Base-by-base conservation (phyloP, 768 basidiomycete genomes). In the Suillus occidentalis region DNA sequence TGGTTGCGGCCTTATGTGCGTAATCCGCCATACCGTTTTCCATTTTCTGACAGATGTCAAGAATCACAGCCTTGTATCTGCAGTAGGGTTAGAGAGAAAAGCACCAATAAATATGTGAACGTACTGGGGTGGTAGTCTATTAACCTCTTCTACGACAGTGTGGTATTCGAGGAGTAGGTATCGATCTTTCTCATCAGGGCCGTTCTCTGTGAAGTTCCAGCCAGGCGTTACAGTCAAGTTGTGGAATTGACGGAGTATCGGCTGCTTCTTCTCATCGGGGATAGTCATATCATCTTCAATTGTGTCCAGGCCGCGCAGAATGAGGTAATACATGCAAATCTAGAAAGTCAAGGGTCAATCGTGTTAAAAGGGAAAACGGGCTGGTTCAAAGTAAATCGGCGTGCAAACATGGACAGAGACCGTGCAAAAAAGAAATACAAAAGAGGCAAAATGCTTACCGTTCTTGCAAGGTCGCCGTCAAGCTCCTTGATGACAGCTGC, bases 241-340 rank as follows among this genome's bases (percentile, higher is more conserved):
- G 79, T 96, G 90, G 78, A 98, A 95, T 1, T 86, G 78, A 12
- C 93, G 87, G 40, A 99, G 83, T 36, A 98, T 72, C 3, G 93
- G 90, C 62, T 95, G 92, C 75, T 99, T 99, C 70, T 89, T 76
- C 20, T 87, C 80, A 76, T 95, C 93, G 0, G 92, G 84, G 63
- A 99, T 86, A 0, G 95, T 92, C 95, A 98, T 98, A 80, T 99
- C 97, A 76, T 99, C 97, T 76, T 99, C 97, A 67, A 99, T 87
- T 5, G 97, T 99, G 76, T 99, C 97, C n/a, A 98, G 82, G 6
- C 88, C 97, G 25, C 97, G 88, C 7, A 99, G 84, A 6, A 96
- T 91, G 50, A 99, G 86, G 78, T 99, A 99, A 78, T 97, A 99
- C 65, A 99, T 78, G 75, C 92, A 95, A 68, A 98, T 89, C 97